Percentiles rank a stretch among this genome's conserved stretches.
Conservation (phyloP, 352 stramenopile genomes). For the Phytophthora rubi region DNA sequence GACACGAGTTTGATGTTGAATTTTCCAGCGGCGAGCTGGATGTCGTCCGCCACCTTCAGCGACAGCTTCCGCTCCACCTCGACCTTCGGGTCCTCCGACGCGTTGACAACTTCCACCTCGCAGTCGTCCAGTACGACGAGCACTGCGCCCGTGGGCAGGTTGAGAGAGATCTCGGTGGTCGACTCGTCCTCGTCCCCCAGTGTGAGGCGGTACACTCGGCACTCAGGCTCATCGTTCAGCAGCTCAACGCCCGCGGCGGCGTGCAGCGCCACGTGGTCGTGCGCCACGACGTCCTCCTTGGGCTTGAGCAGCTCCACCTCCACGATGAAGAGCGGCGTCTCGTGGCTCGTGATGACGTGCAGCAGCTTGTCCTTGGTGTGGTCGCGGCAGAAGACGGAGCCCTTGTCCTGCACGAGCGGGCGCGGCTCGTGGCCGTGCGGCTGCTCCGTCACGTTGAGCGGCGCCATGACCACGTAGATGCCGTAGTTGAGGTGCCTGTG, state of each 20-base stretch:
- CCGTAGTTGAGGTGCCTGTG: conserved; percentile 57
- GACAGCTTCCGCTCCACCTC: conserved; percentile 19
- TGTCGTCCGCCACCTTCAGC: conserved; percentile 30
- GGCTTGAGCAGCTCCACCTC: conserved; percentile 58
- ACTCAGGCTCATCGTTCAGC: conserved; percentile 47
- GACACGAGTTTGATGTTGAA: conserved; percentile 31
- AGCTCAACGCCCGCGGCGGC: conserved; percentile 24
- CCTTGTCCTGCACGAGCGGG: conserved; percentile 37
- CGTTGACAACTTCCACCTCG: conserved; percentile 35
- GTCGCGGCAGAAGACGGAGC: conserved; percentile 57
- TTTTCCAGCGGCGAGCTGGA: conserved; percentile 25
- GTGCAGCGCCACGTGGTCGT: conserved; percentile 31
- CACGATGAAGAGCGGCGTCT: conserved; percentile 49
- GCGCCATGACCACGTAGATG: conserved; percentile 54
- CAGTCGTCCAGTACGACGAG: conserved; percentile 46
- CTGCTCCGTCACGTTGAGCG: conserved; percentile 48
- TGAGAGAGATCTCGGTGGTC: conserved; percentile 35
- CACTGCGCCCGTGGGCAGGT: conserved; percentile 42
- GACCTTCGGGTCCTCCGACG: conserved; percentile 12
- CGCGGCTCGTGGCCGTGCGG: conserved; percentile 22
- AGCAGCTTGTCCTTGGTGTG: conserved; percentile 54
- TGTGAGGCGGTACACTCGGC: conserved; percentile 55
- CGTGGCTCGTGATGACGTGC: conserved; percentile 42
- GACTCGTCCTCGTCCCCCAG: conserved; percentile 28
- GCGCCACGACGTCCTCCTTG: conserved; percentile 27